phyloP scores from a whole-genome alignment of 1,139 yeast genomes.

The Candida gigantensis region DNA sequence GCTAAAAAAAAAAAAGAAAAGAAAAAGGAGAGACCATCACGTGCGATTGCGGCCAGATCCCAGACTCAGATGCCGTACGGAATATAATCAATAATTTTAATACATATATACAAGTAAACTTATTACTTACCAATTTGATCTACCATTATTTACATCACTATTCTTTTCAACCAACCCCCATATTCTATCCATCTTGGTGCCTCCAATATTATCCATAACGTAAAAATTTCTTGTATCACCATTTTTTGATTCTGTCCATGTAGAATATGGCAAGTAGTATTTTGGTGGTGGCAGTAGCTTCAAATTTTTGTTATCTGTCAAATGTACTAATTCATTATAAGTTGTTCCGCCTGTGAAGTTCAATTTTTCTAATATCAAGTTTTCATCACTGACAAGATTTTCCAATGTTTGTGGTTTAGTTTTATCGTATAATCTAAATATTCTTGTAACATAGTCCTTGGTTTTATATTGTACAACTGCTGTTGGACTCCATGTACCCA shows the following conservation, averaged over 20 bases:
- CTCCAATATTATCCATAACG: conserved; percentile 75
- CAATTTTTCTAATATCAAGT: conserved; percentile 67
- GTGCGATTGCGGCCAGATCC: background rate
- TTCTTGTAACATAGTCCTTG: conserved; percentile 67
- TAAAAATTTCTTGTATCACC: conserved; percentile 47
- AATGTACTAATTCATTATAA: conserved; percentile 57
- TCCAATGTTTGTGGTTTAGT: conserved; percentile 67
- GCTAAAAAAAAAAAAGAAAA: background rate
- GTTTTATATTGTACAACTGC: conserved; percentile 57
- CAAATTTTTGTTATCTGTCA: conserved; percentile 45
- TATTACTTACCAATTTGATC: conserved; percentile 27
- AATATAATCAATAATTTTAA: too few species aligned
- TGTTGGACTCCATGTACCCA: conserved; percentile 48
- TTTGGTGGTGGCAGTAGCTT: conserved; percentile 34
- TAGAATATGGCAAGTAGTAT: conserved; percentile 53
- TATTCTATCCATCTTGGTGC: conserved; percentile 77
- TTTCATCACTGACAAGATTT: conserved; percentile 59
- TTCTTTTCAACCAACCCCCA: conserved; percentile 79
- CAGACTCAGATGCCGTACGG: too few species aligned
- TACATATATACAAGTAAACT: too few species aligned
- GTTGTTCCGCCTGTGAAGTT: conserved; percentile 66
- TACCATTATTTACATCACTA: conserved; percentile 66
- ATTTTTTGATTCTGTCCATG: conserved; percentile 52
- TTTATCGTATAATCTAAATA: conserved; percentile 67
- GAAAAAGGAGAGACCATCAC: background rate